Conservation (phyloP, 148 eudicot species). For the Fagopyrum homotropicum region DNA sequence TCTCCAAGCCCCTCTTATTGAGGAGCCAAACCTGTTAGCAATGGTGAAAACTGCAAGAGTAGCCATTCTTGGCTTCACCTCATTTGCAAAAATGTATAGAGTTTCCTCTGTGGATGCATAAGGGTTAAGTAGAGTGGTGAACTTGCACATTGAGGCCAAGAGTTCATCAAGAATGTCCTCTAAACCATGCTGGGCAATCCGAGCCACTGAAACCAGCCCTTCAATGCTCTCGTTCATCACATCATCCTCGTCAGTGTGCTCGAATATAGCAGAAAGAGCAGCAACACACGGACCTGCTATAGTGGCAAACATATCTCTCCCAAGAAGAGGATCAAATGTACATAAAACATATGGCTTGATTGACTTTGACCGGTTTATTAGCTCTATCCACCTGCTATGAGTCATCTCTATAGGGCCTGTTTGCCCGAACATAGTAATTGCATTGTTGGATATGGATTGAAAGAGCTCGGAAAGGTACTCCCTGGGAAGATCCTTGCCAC, state of each 20-base stretch:
- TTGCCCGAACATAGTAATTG: constrained; percentile 45
- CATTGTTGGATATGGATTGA: constrained; percentile 64
- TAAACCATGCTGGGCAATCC: constrained; percentile 67
- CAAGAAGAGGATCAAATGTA: constrained; percentile 57
- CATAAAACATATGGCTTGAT: constrained; percentile 40
- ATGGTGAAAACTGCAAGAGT: constrained; percentile 80
- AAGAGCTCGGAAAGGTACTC: constrained; percentile 78
- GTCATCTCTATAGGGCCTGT: constrained; percentile 54
- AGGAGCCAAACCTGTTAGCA: constrained; percentile 66
- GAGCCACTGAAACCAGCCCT: constrained; percentile 64
- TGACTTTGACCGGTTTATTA: constrained; percentile 47
- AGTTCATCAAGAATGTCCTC: constrained; percentile 87
- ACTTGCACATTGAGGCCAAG: constrained; percentile 76
- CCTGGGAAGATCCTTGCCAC: constrained; percentile 81
- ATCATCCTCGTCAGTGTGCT: constrained; percentile 83
- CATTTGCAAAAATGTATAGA: constrained; percentile 70
- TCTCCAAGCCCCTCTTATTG: constrained; percentile 86
- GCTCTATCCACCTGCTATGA: constrained; percentile 77
- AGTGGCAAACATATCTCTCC: constrained; percentile 85
- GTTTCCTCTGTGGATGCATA: constrained; percentile 95
- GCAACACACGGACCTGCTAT: constrained; percentile 89
- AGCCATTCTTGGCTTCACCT: constrained; percentile 89
- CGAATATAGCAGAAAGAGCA: constrained; percentile 73
- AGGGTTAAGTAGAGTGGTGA: constrained; percentile 78
- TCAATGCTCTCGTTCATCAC: constrained; percentile 77